A percentile compares a stretch with the other conserved stretches of the same genome.
phyloP scores from a whole-genome alignment of 2,329 filamentous ascomycete genomes.

The Xylaria sp. region DNA sequence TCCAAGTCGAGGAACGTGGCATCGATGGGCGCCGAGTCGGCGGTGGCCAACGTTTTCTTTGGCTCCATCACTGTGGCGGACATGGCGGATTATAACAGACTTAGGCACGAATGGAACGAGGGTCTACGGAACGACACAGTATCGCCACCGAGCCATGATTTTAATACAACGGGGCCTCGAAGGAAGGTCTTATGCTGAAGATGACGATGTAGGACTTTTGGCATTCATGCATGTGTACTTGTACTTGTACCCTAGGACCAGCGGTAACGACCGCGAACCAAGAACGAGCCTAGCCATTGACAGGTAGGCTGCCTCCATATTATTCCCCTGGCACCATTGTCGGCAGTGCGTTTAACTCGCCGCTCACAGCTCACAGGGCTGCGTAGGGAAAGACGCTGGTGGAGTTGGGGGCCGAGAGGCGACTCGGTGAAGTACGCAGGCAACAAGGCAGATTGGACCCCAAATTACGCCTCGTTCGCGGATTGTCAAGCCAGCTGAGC shows the following conservation, averaged over 20 bases:
- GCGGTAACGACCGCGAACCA: slow-evolving; percentile 34
- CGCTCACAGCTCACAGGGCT: slow-evolving; percentile 36
- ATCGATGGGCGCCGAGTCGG: slow-evolving; percentile 29
- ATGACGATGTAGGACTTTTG: slow-evolving; percentile 39
- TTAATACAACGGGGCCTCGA: slow-evolving; percentile 34
- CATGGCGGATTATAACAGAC: slow-evolving; percentile 21
- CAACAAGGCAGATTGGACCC: slow-evolving; percentile 42
- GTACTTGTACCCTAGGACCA: slow-evolving; percentile 38
- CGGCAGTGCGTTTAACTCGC: slow-evolving; percentile 36
- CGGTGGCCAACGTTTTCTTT: slow-evolving; percentile 30
- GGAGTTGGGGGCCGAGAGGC: slow-evolving; percentile 38
- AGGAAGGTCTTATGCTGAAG: slow-evolving; percentile 28
- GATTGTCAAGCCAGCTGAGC: slow-evolving; percentile 35
- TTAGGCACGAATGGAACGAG: slow-evolving; percentile 29
- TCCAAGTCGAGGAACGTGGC: slow-evolving; percentile 28
- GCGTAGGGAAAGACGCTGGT: slow-evolving; percentile 33
- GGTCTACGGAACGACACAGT: slow-evolving; percentile 30
- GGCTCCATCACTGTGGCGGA: slow-evolving; percentile 29
- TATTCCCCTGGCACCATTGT: slow-evolving; percentile 30
- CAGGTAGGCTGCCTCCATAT: slow-evolving; percentile 35
- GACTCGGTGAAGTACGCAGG: slow-evolving; percentile 41
- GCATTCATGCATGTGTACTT: slow-evolving; percentile 29
- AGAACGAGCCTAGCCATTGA: slow-evolving; percentile 32
- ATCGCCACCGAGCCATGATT: slow-evolving; percentile 37
- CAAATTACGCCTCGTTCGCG: slow-evolving; percentile 37